Base-by-base conservation (phyloP, 1,284 basidiomycete genomes). In the Pascua guehoae region DNA sequence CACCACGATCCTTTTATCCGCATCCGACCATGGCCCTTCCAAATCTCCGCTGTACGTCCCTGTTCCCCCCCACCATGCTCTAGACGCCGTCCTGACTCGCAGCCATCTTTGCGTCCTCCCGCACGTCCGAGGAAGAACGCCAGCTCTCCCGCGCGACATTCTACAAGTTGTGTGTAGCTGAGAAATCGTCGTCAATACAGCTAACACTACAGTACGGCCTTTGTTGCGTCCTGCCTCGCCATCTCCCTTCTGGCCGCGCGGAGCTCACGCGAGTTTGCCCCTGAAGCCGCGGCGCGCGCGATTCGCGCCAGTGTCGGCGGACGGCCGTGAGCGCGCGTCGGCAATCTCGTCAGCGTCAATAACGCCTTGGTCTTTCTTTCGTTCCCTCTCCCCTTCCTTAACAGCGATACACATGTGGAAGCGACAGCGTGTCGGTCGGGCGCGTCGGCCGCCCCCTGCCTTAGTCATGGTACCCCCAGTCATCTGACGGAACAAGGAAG, bases 21-120 rank as follows among this genome's bases (percentile, higher is more conserved):
- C 38, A 40, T 40, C 45, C 12, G n/a, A 56, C 12, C 37, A 75
- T 75, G 72, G 74, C 69, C 12, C 67, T 75, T 12, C 74, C 74
- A 10, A 76, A 76, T 56, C 64, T 76, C 4, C 63, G 74, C 17
- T 73, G 74, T 76, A 46, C 46, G 73, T 61, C 24, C 24, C 7
- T 32, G 24, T n/a, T n/a, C 24, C 24, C 24, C 24, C 17, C 18
- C 17, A 11, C 24, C 15, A 16, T 40, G 24, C 15, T 45, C 18
- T 32, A 3, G 24, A 32, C 24, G 7, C 24, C 24, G 15, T 16
- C 12, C 38, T 55, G 18, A 53, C 49, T 8, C 7, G 41, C 48
- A 78, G 76, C 74, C 17, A 78, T 78, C 61, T 78, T 78, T 53
- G 76, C 76, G 10, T 77, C 75, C 4, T 75, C 76, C 12, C 66